phyloP scores from a whole-genome alignment of 2,329 filamentous ascomycete genomes.

The Colletotrichum liriopes region DNA sequence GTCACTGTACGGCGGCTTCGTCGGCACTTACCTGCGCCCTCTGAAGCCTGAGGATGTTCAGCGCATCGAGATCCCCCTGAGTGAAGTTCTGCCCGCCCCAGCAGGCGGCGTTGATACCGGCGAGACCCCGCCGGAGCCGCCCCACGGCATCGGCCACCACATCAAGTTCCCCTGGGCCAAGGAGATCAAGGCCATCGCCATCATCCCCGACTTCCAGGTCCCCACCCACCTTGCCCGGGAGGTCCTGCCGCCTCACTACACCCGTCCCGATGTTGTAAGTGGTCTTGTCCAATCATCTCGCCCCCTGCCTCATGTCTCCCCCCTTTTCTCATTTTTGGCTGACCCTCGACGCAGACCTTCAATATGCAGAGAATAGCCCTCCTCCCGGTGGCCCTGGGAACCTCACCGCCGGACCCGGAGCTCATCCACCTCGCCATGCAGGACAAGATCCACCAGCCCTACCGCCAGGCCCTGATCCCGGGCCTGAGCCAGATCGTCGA shows the following conservation, averaged over 20 bases:
- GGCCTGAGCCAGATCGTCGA: conserved; percentile 92
- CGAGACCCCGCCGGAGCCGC: conserved; percentile 88
- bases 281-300: conserved; percentile 38
- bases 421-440: conserved; percentile 99
- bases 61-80: conserved; percentile 92
- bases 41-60: conserved; percentile 90
- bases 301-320: background rate
- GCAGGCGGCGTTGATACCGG: conserved; percentile 95
- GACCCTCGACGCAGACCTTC: conserved; percentile 71
- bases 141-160: conserved; percentile 93
- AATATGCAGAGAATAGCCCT: conserved; percentile 96
- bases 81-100: conserved; percentile 91
- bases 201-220: conserved; percentile 96
- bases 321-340: background rate
- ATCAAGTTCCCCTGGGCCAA: conserved; percentile 95
- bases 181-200: conserved; percentile 96
- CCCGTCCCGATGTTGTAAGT: conserved; percentile 85
- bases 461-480: conserved; percentile 91
- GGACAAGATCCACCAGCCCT: conserved; percentile 97
- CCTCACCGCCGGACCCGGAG: conserved; percentile 90
- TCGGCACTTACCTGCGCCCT: conserved; percentile 96
- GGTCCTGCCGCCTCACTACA: conserved; percentile 86
- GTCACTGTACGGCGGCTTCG: conserved; percentile 94
- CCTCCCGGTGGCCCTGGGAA: conserved; percentile 89
- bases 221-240: conserved; percentile 92